Base-by-base conservation (phyloP, 192 early-diverging fungal species). In the Coemansia erecta region DNA sequence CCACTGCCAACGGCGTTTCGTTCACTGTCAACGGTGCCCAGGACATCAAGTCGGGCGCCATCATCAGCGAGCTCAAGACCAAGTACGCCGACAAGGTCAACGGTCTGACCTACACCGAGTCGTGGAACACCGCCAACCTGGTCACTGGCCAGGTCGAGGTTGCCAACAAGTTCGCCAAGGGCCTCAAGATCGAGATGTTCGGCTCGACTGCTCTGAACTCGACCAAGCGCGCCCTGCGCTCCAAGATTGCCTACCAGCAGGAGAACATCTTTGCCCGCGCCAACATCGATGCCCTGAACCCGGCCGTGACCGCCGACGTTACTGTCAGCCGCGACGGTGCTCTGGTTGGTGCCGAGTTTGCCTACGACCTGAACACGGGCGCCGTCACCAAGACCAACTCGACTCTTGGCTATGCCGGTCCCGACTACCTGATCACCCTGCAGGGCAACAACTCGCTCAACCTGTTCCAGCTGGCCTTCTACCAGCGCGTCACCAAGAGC, bases 1-100 rank as follows among this genome's bases (percentile, higher is more conserved):
- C 86, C 65, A 90, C 95, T 58, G 81, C 93, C 63, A 95, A 93
- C 81, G 95, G 95, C 78, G 93, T 99, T 31, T 89, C 89, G 58
- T 99, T 99, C 85, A 97, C 92, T 61, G 93, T 98, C 56, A 86
- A 86, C 72, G 97, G 96, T 57, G 74, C 82, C 56, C 92, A 94
- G 81, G 94, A 98, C 82, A 87, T 88, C 83, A 99, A 99, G 88
- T 86, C 89, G 57, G 94, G 94, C 43, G 83, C 79, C 70, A 98
- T 99, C 70, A 85, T 89, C 67, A 91, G 92, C 80, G 95, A 99
- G 71, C 83, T 99, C 74, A 96, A 97, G 88, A 90, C 91, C 82
- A 99, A 98, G 87, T 98, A 96, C 80, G 64, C 85, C 49, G 94
- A 98, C 87, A 93, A 91, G 85, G 77, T 87, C 66, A 91, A 89